Evolutionary conservation across 2,329 filamentous ascomycete genomes (phyloP).

Genomic region (Chrysoporthe austroafricana): DNA sequence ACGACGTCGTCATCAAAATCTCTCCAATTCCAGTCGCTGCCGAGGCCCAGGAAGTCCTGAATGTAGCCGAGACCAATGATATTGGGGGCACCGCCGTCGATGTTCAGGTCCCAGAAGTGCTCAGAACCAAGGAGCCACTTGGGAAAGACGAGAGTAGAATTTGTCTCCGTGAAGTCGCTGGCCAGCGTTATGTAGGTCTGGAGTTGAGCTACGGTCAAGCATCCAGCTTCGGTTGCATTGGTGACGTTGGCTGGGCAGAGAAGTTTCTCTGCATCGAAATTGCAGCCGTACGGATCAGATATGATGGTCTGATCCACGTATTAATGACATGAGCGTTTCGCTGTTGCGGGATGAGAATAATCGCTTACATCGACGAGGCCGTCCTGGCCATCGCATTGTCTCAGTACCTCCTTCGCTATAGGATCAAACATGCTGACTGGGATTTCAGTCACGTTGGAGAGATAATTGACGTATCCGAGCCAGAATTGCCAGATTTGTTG

Average conservation of each 20-base stretch:
- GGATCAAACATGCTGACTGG: conserved; percentile 46
- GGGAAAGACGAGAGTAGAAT: conserved; percentile 17
- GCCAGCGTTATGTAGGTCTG: background rate
- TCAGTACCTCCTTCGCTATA: conserved; percentile 43
- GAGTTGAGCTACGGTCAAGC: background rate
- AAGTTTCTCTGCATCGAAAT: conserved; percentile 22
- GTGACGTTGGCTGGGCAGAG: conserved; percentile 19
- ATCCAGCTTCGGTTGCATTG: conserved; percentile 4
- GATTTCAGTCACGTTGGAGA: conserved; percentile 44
- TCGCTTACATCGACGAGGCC: conserved; percentile 12
- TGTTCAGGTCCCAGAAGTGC: conserved; percentile 4
- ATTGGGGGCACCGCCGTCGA: conserved; percentile 4
- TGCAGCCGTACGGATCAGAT: background rate
- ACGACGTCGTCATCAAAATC: background rate
- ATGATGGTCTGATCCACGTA: background rate
- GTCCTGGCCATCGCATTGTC: conserved; percentile 30
- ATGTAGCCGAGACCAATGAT: conserved; percentile 2
- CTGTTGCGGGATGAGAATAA: background rate
- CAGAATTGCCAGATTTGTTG: conserved; percentile 7
- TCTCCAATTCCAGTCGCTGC: background rate
- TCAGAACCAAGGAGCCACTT: conserved; percentile 23
- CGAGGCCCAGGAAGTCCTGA: conserved; percentile 3
- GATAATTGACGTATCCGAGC: conserved; percentile 43
- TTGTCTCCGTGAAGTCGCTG: background rate
- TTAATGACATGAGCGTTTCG: too few relatives aligned